These are phyloP conservation scores for Aureobasidium sp. DNA, from an alignment of 2,329 filamentous ascomycete genomes.

Conservation along the genomic window DNA sequence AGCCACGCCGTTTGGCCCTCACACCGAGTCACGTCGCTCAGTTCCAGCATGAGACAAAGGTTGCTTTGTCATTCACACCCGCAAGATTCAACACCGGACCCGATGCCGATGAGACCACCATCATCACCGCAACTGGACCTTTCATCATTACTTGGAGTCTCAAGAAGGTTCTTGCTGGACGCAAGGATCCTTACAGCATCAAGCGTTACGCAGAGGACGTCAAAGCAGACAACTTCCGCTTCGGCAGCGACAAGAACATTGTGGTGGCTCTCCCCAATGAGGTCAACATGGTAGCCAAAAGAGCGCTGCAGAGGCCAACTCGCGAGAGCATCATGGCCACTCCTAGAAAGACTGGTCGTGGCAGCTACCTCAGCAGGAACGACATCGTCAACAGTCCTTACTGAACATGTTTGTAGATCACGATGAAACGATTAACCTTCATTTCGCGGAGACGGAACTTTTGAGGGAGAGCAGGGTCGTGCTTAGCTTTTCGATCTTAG, in stretches of 20 bases:
- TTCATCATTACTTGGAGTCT: slow-evolving; percentile 96
- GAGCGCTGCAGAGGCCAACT: slow-evolving; percentile 76
- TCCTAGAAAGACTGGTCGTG: slow-evolving; percentile 26
- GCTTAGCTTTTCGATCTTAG: background rate
- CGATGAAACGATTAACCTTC: slow-evolving; percentile 8
- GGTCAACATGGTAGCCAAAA: slow-evolving; percentile 92
- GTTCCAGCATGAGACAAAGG: slow-evolving; percentile 92
- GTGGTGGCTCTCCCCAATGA: slow-evolving; percentile 95
- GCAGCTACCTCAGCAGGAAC: slow-evolving; percentile 67
- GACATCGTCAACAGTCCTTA: slow-evolving; percentile 74
- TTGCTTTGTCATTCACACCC: slow-evolving; percentile 75
- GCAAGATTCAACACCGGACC: slow-evolving; percentile 90
- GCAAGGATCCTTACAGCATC: slow-evolving; percentile 87
- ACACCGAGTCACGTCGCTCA: slow-evolving; percentile 91
- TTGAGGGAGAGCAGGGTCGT: background rate
- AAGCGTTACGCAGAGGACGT: slow-evolving; percentile 93
- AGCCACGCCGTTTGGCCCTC: slow-evolving; percentile 79
- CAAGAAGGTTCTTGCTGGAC: slow-evolving; percentile 74
- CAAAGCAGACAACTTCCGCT: slow-evolving; percentile 98
- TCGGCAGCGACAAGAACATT: slow-evolving; percentile 93
- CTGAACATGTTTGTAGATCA: slow-evolving; percentile 22
- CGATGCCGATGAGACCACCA: slow-evolving; percentile 71
- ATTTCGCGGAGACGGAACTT: background rate
- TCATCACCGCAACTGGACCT: slow-evolving; percentile 91
- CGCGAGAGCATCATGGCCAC: slow-evolving; percentile 75